Evolutionary conservation across 768 basidiomycete species (phyloP).

Genomic region (Xerocomellus amylosporus): DNA sequence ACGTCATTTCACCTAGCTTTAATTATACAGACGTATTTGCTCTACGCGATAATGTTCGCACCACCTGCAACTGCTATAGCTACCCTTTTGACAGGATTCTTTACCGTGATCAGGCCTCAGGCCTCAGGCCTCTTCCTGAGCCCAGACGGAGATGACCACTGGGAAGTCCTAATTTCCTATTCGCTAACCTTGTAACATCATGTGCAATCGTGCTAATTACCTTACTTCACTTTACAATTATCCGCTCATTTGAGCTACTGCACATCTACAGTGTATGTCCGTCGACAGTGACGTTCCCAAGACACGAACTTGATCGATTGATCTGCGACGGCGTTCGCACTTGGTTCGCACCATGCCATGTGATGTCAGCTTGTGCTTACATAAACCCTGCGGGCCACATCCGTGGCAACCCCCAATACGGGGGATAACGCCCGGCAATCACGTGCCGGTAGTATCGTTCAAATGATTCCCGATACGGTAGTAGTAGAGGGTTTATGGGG

Average conservation of each 20-base stretch:
- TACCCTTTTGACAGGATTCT: not conserved
- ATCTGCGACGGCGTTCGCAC: slow-evolving; percentile 1
- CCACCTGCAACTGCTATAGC: not conserved
- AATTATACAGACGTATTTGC: not conserved
- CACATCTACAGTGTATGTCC: not conserved
- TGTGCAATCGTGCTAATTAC: not conserved
- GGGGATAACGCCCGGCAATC: too few species aligned
- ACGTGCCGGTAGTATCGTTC: too few species aligned
- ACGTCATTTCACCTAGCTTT: slow-evolving; percentile 11
- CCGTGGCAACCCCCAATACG: too few species aligned
- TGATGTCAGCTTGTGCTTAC: too few species aligned
- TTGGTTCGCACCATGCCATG: too few species aligned
- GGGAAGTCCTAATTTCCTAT: slow-evolving; percentile 6
- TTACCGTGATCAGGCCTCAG: not conserved
- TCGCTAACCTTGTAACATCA: not conserved
- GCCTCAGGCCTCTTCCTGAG: slow-evolving; percentile 9
- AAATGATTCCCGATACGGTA: too few species aligned
- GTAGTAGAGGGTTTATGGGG: too few species aligned
- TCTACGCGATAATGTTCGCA: not conserved
- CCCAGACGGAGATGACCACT: slow-evolving; percentile 18
- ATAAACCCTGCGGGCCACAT: too few species aligned
- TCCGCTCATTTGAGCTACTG: not conserved
- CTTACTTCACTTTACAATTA: not conserved
- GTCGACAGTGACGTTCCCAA: not conserved
- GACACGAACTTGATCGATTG: not conserved